Conservation (phyloP, 768 basidiomycete species). For the Grammothele lineata region DNA sequence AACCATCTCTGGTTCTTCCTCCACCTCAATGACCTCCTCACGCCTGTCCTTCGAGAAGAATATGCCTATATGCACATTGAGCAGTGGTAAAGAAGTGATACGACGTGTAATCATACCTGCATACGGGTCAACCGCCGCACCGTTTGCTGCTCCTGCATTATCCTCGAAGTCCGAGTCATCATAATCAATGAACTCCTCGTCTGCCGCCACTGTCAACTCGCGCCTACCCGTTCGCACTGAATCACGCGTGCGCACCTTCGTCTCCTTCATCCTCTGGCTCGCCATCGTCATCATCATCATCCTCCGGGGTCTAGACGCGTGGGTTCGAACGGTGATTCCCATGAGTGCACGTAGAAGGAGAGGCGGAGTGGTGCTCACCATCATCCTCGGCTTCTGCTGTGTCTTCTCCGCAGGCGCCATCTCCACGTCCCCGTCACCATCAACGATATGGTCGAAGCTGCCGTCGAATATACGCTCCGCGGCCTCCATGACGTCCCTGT, state of each 20-base stretch:
- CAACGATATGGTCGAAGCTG: constrained; percentile 69
- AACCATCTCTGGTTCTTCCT: constrained; percentile 64
- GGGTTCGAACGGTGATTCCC: too few relatives aligned
- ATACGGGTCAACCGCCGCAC: constrained; percentile 79
- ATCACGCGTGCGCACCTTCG: constrained; percentile 53
- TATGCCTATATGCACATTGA: constrained; percentile 48
- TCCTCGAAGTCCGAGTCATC: constrained; percentile 78
- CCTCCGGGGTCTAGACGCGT: constrained; percentile 54
- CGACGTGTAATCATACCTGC: constrained; percentile 45
- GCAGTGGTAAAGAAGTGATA: not conserved
- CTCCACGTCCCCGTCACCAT: constrained; percentile 39
- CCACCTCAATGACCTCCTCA: constrained; percentile 89
- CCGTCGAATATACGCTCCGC: constrained; percentile 85
- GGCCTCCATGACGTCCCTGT: constrained; percentile 90
- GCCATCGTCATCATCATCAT: constrained; percentile 45
- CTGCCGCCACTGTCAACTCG: too few relatives aligned
- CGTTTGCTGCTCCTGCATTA: constrained; percentile 33
- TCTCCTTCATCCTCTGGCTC: constrained; percentile 49
- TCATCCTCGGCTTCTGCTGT: constrained; percentile 21
- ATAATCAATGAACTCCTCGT: constrained; percentile 68
- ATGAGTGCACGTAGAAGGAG: too few relatives aligned
- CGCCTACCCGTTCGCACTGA: too few relatives aligned
- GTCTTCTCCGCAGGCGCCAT: constrained; percentile 14
- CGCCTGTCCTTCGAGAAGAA: constrained; percentile 94
- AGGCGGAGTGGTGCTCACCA: constrained; percentile 17